phyloP scores from a whole-genome alignment of 441 rosid species.

The Kokia cookei region DNA sequence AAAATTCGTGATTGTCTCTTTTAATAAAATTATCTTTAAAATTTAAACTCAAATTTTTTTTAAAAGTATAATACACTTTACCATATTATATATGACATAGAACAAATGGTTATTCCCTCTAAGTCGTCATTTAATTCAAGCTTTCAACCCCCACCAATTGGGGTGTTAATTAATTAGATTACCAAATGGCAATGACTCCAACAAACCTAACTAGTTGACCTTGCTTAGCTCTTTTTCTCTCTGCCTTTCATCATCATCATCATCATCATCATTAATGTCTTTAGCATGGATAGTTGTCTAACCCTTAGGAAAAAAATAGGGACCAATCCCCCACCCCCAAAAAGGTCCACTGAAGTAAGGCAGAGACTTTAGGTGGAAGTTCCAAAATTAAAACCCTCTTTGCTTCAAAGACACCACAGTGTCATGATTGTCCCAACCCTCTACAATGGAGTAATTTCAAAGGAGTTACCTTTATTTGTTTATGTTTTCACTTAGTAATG shows the following conservation, averaged over 20 bases:
- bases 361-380: not conserved
- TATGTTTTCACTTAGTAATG: not conserved
- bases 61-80: no score
- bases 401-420: not conserved
- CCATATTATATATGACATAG: no score
- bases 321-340: not conserved
- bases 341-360: not conserved
- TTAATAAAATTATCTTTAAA: no score
- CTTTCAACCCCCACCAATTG: constrained; percentile 2
- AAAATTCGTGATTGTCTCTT: no score
- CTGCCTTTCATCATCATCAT: not conserved
- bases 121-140: constrained; percentile 5
- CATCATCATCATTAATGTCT: not conserved
- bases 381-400: not conserved
- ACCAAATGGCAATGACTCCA: constrained; percentile 22
- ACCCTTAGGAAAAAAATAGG: not conserved
- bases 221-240: not conserved
- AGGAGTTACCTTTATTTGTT: not conserved
- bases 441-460: not conserved
- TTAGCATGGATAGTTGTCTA: not conserved
- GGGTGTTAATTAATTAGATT: not conserved
- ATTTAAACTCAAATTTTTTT: no score
- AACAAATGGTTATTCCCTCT: no score
- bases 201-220: not conserved
- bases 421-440: not conserved